These are phyloP conservation scores for Xerophyta viscosa DNA, from an alignment of 106 monocot species.

Conservation along the genomic window DNA sequence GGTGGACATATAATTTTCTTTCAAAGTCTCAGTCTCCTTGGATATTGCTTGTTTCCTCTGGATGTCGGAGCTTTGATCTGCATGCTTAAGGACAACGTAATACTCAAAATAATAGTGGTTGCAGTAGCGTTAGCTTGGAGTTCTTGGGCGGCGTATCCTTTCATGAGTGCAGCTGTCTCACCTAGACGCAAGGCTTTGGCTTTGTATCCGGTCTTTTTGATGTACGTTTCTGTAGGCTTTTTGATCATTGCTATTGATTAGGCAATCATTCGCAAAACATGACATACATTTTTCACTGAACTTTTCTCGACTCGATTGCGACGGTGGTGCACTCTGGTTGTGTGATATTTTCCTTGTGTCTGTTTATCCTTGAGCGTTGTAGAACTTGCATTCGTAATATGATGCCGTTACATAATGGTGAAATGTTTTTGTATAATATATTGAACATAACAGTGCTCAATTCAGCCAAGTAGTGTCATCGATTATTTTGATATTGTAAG, in stretches of 20 bases:
- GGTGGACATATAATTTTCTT: slow-evolving; percentile 91
- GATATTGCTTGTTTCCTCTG: slow-evolving; percentile 80
- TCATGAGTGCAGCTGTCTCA: slow-evolving; percentile 87
- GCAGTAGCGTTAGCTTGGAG: slow-evolving; percentile 73
- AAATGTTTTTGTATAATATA: too few species aligned
- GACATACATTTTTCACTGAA: too few species aligned
- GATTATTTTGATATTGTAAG: too few species aligned
- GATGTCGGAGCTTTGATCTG: slow-evolving; percentile 73
- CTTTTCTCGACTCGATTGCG: too few species aligned
- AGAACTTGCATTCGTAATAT: too few species aligned
- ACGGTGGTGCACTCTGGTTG: too few species aligned
- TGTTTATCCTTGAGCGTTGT: too few species aligned
- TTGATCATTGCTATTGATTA: slow-evolving; percentile 84
- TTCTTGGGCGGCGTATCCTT: slow-evolving; percentile 94
- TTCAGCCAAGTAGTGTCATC: too few species aligned
- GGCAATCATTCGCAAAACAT: too few species aligned
- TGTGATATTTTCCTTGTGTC: too few species aligned
- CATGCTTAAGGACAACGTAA: slow-evolving; percentile 68
- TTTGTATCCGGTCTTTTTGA: slow-evolving; percentile 84
- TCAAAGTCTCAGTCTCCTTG: slow-evolving; percentile 85
- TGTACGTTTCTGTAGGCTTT: slow-evolving; percentile 91
- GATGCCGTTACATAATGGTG: too few species aligned
- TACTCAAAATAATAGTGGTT: slow-evolving; percentile 71
- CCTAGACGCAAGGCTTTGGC: slow-evolving; percentile 83
- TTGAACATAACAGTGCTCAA: too few species aligned